Evolutionary conservation across 139 green algal genomes (phyloP).

Genomic region (Marvania coccoides): DNA sequence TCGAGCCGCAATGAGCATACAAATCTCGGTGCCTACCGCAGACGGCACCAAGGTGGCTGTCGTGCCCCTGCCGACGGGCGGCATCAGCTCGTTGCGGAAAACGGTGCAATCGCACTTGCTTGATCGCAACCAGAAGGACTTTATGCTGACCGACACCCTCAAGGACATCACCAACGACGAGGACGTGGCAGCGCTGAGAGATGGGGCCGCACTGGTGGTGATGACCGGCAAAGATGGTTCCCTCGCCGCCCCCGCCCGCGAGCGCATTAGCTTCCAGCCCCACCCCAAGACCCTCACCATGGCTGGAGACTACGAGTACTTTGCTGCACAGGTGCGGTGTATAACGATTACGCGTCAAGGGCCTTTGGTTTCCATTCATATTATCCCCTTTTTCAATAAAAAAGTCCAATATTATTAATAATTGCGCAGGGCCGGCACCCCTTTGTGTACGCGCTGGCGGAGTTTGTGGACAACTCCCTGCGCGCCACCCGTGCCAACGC

Average conservation of each 20-base stretch:
- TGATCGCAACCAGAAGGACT: background rate
- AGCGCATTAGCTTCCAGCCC: slow-evolving; percentile 65
- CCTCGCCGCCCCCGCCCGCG: slow-evolving; percentile 26
- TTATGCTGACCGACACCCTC: slow-evolving; percentile 5
- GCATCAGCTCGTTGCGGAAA: background rate
- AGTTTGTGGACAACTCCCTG: slow-evolving; percentile 77
- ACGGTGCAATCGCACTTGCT: slow-evolving; percentile 1
- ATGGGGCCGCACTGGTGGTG: slow-evolving; percentile 12
- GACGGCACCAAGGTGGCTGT: background rate
- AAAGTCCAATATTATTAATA: background rate
- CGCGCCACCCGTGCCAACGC: slow-evolving; percentile 37
- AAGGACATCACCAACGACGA: slow-evolving; percentile 7
- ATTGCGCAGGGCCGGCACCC: slow-evolving; percentile 46
- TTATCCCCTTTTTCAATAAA: background rate
- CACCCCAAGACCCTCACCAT: slow-evolving; percentile 78
- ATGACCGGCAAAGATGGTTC: background rate
- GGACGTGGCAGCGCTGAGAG: background rate
- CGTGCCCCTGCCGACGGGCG: background rate
- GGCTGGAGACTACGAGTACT: slow-evolving; percentile 80
- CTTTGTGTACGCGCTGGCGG: slow-evolving; percentile 69
- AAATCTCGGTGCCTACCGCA: background rate
- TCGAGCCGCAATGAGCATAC: background rate
- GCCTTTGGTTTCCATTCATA: background rate
- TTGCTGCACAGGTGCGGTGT: slow-evolving; percentile 42
- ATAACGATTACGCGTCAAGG: background rate